A percentile compares a stretch with the other conserved stretches of the same genome.
Evolutionary conservation across 139 green algal species (phyloP).

Genomic region (Coelastrella sp.): DNA sequence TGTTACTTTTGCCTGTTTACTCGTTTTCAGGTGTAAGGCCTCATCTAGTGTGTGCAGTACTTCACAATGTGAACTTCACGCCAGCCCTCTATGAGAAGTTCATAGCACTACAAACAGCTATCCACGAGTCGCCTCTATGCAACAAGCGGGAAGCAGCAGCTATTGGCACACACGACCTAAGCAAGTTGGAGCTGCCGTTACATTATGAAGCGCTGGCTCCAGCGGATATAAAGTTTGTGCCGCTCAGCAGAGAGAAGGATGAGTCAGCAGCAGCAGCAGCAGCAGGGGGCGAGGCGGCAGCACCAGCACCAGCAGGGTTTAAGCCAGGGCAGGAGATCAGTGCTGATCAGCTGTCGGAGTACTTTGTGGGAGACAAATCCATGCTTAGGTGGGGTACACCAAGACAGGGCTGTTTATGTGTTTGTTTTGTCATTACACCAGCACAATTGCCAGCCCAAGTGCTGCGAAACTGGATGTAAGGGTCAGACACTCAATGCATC

Average conservation of each 20-base stretch:
- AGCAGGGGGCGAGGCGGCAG: neutral
- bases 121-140: constrained; percentile 94
- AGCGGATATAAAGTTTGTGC: constrained; percentile 89
- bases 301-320: constrained; percentile 4
- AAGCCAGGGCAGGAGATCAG: constrained; percentile 1
- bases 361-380: constrained; percentile 72
- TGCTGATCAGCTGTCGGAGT: constrained; percentile 70
- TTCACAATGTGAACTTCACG: constrained; percentile 87
- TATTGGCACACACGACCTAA: constrained; percentile 95
- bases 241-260: constrained; percentile 85
- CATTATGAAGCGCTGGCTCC: constrained; percentile 93
- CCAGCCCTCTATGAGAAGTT: constrained; percentile 84
- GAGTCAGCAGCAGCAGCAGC: neutral
- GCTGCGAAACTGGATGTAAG: no score
- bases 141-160: constrained; percentile 89
- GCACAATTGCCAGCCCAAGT: no score
- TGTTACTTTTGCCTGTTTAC: neutral
- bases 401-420: neutral
- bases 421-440: no score
- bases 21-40: constrained; percentile 73
- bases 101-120: constrained; percentile 95
- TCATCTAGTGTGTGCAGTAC: constrained; percentile 90
- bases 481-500: no score
- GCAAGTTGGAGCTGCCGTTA: constrained; percentile 86
- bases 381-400: constrained; percentile 36